Evolutionary conservation across 2,329 filamentous ascomycete genomes (phyloP).

Genomic region (Sporothrix variecibatus): DNA sequence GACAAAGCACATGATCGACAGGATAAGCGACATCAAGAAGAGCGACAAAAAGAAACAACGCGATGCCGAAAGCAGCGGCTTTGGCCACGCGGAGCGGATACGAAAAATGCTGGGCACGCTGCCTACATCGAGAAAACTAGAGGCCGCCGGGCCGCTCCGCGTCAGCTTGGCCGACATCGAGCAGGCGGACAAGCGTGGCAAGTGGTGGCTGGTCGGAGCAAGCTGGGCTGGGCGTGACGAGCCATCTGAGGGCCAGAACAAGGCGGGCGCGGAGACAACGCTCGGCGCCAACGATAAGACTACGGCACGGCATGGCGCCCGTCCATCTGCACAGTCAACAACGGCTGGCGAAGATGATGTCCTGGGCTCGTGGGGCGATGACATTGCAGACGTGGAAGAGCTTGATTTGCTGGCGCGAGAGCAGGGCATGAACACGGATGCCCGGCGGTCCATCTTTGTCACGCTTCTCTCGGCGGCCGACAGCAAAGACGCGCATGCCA

Average conservation of each 20-base stretch:
- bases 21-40: slow-evolving; percentile 91
- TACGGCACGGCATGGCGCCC: slow-evolving; percentile 34
- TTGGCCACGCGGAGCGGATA: slow-evolving; percentile 84
- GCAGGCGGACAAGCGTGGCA: slow-evolving; percentile 81
- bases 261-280: slow-evolving; percentile 27
- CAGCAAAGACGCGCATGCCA: slow-evolving; percentile 78
- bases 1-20: slow-evolving; percentile 97
- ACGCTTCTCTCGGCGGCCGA: slow-evolving; percentile 84
- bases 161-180: slow-evolving; percentile 81
- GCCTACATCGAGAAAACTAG: slow-evolving; percentile 61
- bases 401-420: slow-evolving; percentile 63
- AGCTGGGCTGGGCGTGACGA: slow-evolving; percentile 65
- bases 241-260: not conserved
- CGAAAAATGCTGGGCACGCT: slow-evolving; percentile 83
- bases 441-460: slow-evolving; percentile 89
- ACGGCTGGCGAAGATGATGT: slow-evolving; percentile 38
- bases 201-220: slow-evolving; percentile 99
- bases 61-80: slow-evolving; percentile 57
- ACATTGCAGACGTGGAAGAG: slow-evolving; percentile 67
- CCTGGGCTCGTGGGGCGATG: slow-evolving; percentile 47
- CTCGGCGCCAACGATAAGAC: not conserved
- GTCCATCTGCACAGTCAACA: slow-evolving; percentile 36
- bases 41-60: slow-evolving; percentile 74
- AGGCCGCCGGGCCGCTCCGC: slow-evolving; percentile 77
- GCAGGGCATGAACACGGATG: slow-evolving; percentile 83